A percentile compares a stretch with the other conserved stretches of the same genome.
These are phyloP conservation scores for Bipolaris victoriae DNA, from an alignment of 2,329 filamentous ascomycete species.

Conservation along the genomic window DNA sequence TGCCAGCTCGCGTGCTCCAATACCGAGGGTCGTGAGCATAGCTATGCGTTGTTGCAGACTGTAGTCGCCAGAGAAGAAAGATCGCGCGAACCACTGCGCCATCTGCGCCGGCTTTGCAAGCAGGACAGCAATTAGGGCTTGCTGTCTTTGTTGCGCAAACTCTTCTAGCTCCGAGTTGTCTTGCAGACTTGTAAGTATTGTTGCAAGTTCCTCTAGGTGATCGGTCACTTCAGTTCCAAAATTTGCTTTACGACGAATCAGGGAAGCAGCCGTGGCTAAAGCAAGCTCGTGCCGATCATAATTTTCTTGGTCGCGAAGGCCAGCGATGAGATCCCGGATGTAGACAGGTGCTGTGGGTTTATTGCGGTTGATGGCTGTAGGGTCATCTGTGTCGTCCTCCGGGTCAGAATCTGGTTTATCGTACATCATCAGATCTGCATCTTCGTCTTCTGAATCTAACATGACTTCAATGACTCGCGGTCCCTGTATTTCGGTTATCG, in stretches of 20 bases:
- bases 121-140: conserved; percentile 82
- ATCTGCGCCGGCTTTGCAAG: conserved; percentile 77
- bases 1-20: conserved; percentile 83
- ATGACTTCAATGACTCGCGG: conserved; percentile 59
- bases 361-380: conserved; percentile 81
- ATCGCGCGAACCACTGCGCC: conserved; percentile 81
- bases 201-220: conserved; percentile 80
- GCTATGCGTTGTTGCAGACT: conserved; percentile 83
- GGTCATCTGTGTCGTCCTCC: conserved; percentile 92
- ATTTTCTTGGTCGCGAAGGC: conserved; percentile 79
- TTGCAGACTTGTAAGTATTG: conserved; percentile 77
- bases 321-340: conserved; percentile 80
- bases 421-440: conserved; percentile 75
- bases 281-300: conserved; percentile 85
- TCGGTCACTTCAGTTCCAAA: conserved; percentile 89
- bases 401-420: conserved; percentile 85
- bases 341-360: conserved; percentile 89
- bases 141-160: conserved; percentile 76
- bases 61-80: conserved; percentile 91
- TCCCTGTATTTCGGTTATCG: conserved; percentile 35
- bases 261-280: conserved; percentile 73
- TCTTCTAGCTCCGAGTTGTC: conserved; percentile 78
- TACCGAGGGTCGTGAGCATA: conserved; percentile 79
- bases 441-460: conserved; percentile 58
- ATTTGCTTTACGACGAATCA: conserved; percentile 86